Conservation (phyloP, 352 stramenopile genomes). For the Phytophthora aleatoria region DNA sequence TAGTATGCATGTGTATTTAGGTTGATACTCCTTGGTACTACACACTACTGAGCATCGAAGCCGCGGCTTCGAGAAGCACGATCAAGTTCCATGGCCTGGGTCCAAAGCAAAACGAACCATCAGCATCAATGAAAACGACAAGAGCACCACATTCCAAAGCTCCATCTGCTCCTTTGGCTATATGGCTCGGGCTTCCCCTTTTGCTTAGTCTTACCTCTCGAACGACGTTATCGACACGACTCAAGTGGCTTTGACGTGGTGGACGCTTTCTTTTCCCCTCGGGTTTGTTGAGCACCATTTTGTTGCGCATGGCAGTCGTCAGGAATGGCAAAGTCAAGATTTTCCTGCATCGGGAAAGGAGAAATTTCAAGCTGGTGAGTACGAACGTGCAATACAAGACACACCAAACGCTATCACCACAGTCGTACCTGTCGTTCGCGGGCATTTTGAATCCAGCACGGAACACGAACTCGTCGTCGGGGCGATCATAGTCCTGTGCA, state of each 20-base stretch:
- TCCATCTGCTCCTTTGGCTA: conserved; percentile 17
- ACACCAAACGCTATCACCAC: conserved; percentile 1
- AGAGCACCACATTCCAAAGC: conserved; percentile 5
- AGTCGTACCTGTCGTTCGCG: conserved; percentile 63
- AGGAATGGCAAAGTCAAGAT: conserved; percentile 78
- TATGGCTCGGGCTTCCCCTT: conserved; percentile 11
- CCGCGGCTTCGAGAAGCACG: conserved; percentile 48
- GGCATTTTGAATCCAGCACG: conserved; percentile 87
- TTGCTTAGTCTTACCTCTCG: conserved; percentile 52
- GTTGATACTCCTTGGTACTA: conserved; percentile 5
- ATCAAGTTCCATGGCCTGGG: conserved; percentile 73
- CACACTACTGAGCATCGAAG: conserved; percentile 35
- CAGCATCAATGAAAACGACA: conserved; percentile 15
- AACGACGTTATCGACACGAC: conserved; percentile 69
- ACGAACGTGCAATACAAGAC: conserved; percentile 5
- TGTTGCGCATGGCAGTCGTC: conserved; percentile 62
- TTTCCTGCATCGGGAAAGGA: conserved; percentile 46
- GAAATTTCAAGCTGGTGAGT: conserved; percentile 12
- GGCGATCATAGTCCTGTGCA: conserved; percentile 61
- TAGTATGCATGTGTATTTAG: conserved; percentile 25
- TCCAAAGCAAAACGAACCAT: conserved; percentile 7
- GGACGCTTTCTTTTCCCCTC: conserved; percentile 66
- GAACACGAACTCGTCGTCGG: conserved; percentile 81
- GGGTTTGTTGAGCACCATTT: conserved; percentile 74
- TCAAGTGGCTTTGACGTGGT: conserved; percentile 42